Evolutionary conservation across 306 rosid species (phyloP), one percentile per base, ranked within the genome.

Genomic region (Rosa rugosa): DNA sequence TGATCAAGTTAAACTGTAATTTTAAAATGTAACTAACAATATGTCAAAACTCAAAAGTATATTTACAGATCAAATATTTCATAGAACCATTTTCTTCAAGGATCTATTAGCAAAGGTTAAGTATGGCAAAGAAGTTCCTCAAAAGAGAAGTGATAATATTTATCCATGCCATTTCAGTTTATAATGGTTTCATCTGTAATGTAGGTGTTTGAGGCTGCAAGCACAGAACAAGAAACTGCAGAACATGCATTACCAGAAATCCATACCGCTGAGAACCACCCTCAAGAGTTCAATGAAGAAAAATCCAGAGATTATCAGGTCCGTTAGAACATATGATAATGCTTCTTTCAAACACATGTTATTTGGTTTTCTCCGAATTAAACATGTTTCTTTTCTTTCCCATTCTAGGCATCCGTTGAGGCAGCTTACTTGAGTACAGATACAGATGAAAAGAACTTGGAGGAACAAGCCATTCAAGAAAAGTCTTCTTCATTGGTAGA

Each of bases 241-340:
- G 84, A 76, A 53, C 68, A 51, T 1, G 69, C 51, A 20, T 9
- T 36, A 3, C 34, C 36, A 40, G 88, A 66, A 77, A 38, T 22
- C 67, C 50, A 67, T 22, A 53, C 31, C 7, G 73, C 25, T 8
- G 59, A 46, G 76, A 79, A 81, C 73, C 38, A n/a, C 69, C 25
- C 72, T 71, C 74, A 65, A 62, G 73, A 77, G 23, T 18, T 46
- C 66, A 11, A 17, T 11, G 40, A 74, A 64, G 81, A 85, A 31
- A 46, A 41, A 20, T 23, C 59, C 51, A 67, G 18, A n/a, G 80
- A 81, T 22, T 3, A 25, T 73, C 80, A 80, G 84, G 87, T 80
- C 42, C 46, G 25, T 75, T 53, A 44, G 6, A 25, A 25, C 40
- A 41, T 22, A 50, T 31, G 8, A 57, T 17, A 68, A 36, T 63